Base-by-base conservation (phyloP, 371 early-diverging fungal species). In the Nematocida ironsii region DNA sequence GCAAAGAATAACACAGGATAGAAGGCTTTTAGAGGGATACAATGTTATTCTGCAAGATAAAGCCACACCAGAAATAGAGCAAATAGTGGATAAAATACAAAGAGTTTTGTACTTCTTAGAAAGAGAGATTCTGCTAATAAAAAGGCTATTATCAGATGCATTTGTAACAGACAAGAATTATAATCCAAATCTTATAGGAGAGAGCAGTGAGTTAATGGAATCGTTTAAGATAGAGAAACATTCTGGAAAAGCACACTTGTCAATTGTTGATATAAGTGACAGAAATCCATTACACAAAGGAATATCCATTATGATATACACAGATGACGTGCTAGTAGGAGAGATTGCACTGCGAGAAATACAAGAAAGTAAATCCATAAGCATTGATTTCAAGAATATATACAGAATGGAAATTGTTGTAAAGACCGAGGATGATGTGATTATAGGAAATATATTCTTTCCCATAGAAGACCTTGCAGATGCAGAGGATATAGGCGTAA, bases 391-490 rank as follows among this genome's bases (percentile, higher is more conserved):
- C 33, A 54, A 52, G 23, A 23, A 78, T n/a, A 57, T 42, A 40
- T 42, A 56, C 47, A 11, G 58, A 11, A 18, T 78, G 42, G 80
- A 78, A 27, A 11, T 78, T 23, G 16, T 56, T 40, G 18, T 78
- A 23, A 23, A 50, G 20, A 27, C 70, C 0, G 3, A 47, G 6
- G 42, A 62, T 16, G 40, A 70, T n/a, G 57, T 69, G 27, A 16
- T 84, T 4, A 47, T 84, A 25, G 85, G 85, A 16, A 42, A 61
- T 25, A 45, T 85, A 11, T 82, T 72, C 57, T 82, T 86, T 44
- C 84, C 86, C 13, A 83, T 85, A 62, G 74, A 83, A 42, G 71
- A 73, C 75, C 83, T 86, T 55, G 62, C 81, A 23, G 72, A 69
- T 39, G 60, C 73, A 13, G 83, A 82, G 52, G 62, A 83, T 13